Evolutionary conservation across 2,329 filamentous ascomycete genomes (phyloP).

Genomic region (Arthrobotrys musiformis): DNA sequence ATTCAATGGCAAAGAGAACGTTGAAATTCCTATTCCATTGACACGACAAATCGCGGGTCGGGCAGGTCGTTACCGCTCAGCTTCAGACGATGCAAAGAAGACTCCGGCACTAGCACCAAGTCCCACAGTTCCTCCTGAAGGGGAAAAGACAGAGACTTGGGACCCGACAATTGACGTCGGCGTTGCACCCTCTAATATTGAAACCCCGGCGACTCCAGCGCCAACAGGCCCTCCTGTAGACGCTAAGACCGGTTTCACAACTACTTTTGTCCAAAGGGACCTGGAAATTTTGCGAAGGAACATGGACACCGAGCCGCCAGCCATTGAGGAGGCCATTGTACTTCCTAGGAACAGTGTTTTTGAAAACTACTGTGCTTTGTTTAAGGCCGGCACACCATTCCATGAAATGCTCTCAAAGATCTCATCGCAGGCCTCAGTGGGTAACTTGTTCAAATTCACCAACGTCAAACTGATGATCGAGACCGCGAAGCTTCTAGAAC

Average conservation of each 20-base stretch:
- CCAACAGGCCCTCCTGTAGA: slow-evolving; percentile 24
- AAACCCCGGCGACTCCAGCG: slow-evolving; percentile 72
- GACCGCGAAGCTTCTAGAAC: slow-evolving; percentile 79
- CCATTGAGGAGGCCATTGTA: slow-evolving; percentile 75
- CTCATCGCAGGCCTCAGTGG: slow-evolving; percentile 73
- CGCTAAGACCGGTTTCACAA: slow-evolving; percentile 33
- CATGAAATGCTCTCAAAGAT: slow-evolving; percentile 83
- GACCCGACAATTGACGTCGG: slow-evolving; percentile 40
- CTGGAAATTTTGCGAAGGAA: slow-evolving; percentile 28
- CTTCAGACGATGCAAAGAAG: slow-evolving; percentile 63
- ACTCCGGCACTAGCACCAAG: slow-evolving; percentile 65
- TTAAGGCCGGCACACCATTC: slow-evolving; percentile 82
- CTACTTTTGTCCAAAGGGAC: slow-evolving; percentile 28
- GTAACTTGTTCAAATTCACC: slow-evolving; percentile 77
- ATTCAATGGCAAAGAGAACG: slow-evolving; percentile 71
- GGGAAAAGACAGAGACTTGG: slow-evolving; percentile 54
- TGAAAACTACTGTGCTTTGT: slow-evolving; percentile 81
- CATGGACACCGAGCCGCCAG: slow-evolving; percentile 38
- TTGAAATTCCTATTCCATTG: slow-evolving; percentile 76
- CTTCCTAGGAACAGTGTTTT: slow-evolving; percentile 77
- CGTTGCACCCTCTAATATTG: slow-evolving; percentile 68
- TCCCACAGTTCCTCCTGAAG: slow-evolving; percentile 25
- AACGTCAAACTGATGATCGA: slow-evolving; percentile 71
- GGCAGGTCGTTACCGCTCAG: slow-evolving; percentile 85
- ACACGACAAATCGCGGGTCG: slow-evolving; percentile 95